Evolutionary conservation across 164 flowering plant species (phyloP).

Genomic region (Tetracentron sinense): DNA sequence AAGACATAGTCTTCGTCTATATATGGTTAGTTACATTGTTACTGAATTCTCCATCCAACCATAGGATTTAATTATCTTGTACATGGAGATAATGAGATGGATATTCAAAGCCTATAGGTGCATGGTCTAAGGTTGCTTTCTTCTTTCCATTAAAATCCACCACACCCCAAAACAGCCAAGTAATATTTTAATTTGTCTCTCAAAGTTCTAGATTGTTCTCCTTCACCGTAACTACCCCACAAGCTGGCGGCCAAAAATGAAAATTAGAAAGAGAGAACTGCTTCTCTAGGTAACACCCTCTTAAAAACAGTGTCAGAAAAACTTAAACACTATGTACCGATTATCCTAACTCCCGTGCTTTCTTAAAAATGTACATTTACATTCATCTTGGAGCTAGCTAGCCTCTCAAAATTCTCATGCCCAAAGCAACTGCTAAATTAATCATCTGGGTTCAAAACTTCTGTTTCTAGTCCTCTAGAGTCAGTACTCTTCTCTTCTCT

Average conservation of each 20-base stretch:
- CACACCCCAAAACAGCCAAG: constrained; percentile 6
- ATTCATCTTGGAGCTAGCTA: too few relatives aligned
- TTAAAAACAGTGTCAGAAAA: too few relatives aligned
- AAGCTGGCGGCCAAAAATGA: neutral
- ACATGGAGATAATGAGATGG: constrained; percentile 7
- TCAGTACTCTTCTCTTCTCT: too few relatives aligned
- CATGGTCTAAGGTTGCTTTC: constrained; percentile 4
- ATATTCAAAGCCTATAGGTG: constrained; percentile 12
- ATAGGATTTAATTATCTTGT: neutral
- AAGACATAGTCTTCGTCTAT: neutral
- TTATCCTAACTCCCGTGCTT: neutral
- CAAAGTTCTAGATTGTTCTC: constrained; percentile 6
- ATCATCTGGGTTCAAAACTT: neutral
- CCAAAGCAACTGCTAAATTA: neutral
- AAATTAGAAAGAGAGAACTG: neutral
- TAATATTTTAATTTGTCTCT: too few relatives aligned
- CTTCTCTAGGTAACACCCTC: neutral
- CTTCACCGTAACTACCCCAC: neutral
- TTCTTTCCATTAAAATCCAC: constrained; percentile 10
- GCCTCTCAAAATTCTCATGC: neutral
- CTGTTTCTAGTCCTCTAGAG: neutral
- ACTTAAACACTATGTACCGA: neutral
- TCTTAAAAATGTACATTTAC: neutral
- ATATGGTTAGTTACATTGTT: constrained; percentile 7
- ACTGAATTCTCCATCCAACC: constrained; percentile 4